phyloP scores from a whole-genome alignment of 2,329 filamentous ascomycete genomes.

The Alternaria angustiovoidea region DNA sequence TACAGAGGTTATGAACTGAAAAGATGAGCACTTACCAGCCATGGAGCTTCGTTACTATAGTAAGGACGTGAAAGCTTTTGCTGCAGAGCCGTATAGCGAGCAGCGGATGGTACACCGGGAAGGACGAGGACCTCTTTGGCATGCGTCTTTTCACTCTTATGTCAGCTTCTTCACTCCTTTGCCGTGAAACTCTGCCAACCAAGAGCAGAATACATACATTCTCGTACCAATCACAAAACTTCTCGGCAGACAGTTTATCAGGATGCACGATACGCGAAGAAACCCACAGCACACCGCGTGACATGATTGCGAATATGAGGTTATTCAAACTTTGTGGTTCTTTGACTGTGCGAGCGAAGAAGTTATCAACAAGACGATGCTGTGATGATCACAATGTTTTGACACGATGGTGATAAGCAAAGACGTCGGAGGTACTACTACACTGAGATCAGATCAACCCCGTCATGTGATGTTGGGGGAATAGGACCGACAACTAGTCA shows the following conservation, averaged over 20 bases:
- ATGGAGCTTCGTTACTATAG: conserved; percentile 24
- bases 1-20: neutral
- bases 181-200: neutral
- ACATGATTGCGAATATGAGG: conserved; percentile 18
- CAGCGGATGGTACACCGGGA: conserved; percentile 33
- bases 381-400: neutral
- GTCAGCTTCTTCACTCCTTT: neutral
- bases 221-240: conserved; percentile 43
- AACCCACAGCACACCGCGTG: conserved; percentile 39
- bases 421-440: neutral
- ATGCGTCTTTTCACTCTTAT: conserved; percentile 12
- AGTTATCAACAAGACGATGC: neutral
- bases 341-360: neutral
- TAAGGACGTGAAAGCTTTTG: conserved; percentile 11
- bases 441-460: neutral
- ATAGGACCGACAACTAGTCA: conserved; percentile 2
- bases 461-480: neutral
- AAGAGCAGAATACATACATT: conserved; percentile 17
- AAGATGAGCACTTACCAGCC: conserved; percentile 21
- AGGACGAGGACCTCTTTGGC: conserved; percentile 33
- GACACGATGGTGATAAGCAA: neutral
- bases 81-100: conserved; percentile 32
- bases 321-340: neutral
- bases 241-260: conserved; percentile 13
- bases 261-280: conserved; percentile 26